Evolutionary conservation across 768 basidiomycete genomes (phyloP).

Genomic region (Pleurotus salmoneostramineus): DNA sequence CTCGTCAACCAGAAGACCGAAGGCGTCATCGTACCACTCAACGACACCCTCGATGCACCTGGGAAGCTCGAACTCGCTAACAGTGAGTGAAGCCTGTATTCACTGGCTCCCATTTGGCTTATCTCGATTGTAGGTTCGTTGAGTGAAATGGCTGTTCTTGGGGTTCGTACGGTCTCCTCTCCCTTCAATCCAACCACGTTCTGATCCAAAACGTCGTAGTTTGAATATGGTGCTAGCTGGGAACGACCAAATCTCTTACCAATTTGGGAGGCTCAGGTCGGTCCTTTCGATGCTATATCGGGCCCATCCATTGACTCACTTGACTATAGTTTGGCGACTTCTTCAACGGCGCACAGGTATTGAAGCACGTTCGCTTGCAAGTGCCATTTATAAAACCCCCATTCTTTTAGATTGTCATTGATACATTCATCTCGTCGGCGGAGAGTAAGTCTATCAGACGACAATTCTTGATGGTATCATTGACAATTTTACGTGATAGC

Average conservation of each 20-base stretch:
- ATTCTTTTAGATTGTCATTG: slow-evolving; percentile 67
- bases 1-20: slow-evolving; percentile 86
- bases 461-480: neutral
- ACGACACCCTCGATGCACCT: slow-evolving; percentile 53
- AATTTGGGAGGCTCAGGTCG: slow-evolving; percentile 90
- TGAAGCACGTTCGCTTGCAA: slow-evolving; percentile 1
- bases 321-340: slow-evolving; percentile 79
- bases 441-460: slow-evolving; percentile 54
- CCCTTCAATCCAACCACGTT: neutral
- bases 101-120: neutral
- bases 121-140: slow-evolving; percentile 57
- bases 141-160: slow-evolving; percentile 87
- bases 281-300: slow-evolving; percentile 6
- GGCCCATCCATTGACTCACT: neutral
- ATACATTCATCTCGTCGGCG: slow-evolving; percentile 81
- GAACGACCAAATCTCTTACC: slow-evolving; percentile 77
- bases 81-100: slow-evolving; percentile 41
- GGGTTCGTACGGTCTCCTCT: slow-evolving; percentile 40
- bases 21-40: slow-evolving; percentile 75
- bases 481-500: slow-evolving; percentile 37
- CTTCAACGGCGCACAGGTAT: slow-evolving; percentile 81
- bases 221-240: slow-evolving; percentile 91
- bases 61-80: slow-evolving; percentile 86
- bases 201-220: slow-evolving; percentile 34
- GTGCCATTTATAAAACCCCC: neutral